These are phyloP conservation scores for Leptoxyphium fumago DNA, from an alignment of 2,329 filamentous ascomycete genomes.

Conservation along the genomic window DNA sequence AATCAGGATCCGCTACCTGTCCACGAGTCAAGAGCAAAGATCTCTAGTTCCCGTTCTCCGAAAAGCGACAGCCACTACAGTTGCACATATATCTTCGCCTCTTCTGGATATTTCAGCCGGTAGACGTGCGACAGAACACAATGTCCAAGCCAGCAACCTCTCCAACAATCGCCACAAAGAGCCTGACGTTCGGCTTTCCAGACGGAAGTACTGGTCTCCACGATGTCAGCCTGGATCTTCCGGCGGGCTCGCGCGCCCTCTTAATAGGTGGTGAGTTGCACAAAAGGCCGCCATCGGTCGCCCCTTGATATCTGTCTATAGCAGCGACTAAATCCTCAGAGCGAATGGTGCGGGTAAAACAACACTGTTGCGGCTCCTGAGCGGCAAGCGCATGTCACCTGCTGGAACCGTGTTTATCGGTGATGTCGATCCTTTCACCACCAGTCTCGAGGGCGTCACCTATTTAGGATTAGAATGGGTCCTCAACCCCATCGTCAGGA, in stretches of 20 bases:
- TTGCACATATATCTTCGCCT: no score
- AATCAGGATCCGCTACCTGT: no score
- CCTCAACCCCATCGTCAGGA: conserved; percentile 87
- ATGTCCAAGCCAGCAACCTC: background rate
- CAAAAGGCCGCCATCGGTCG: background rate
- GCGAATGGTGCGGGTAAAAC: conserved; percentile 96
- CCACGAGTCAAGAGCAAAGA: no score
- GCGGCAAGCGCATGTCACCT: conserved; percentile 86
- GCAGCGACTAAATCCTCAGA: conserved; percentile 22
- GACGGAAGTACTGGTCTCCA: conserved; percentile 68
- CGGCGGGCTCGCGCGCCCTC: conserved; percentile 70
- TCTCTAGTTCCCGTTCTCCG: no score
- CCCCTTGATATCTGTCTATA: background rate
- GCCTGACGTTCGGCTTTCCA: conserved; percentile 78
- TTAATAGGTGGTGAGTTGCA: conserved; percentile 59
- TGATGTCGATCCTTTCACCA: conserved; percentile 81
- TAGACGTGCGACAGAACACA: no score
- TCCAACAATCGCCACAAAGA: conserved; percentile 55
- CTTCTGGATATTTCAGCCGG: no score
- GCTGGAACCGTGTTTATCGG: conserved; percentile 58
- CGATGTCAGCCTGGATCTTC: conserved; percentile 60
- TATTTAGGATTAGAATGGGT: conserved; percentile 98
- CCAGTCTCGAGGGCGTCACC: conserved; percentile 80
- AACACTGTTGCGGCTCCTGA: conserved; percentile 82
- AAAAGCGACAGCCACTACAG: no score